Evolutionary conservation across 495 filamentous ascomycete species (phyloP).

Genomic region (Xylaria scruposa): DNA sequence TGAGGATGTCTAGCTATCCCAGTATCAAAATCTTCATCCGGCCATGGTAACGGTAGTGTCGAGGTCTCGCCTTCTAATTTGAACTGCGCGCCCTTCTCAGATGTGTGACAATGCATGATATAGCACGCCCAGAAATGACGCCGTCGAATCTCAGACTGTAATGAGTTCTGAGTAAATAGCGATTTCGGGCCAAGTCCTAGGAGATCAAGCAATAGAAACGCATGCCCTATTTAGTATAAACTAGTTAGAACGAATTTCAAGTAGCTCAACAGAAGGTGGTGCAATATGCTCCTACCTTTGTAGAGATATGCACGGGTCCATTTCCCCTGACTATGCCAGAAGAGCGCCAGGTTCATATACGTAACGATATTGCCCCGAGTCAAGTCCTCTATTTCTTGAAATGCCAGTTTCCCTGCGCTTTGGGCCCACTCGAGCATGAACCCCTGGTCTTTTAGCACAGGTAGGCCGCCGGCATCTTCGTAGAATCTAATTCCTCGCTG

Average conservation of each 20-base stretch:
- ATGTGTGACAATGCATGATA: constrained; percentile 16
- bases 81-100: neutral
- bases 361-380: neutral
- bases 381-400: constrained; percentile 9
- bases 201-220: constrained; percentile 18
- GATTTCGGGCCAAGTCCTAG: constrained; percentile 13
- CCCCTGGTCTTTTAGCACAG: constrained; percentile 8
- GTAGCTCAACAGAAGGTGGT: neutral
- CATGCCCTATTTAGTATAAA: neutral
- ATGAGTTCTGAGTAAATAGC: neutral
- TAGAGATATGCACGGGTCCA: constrained; percentile 1
- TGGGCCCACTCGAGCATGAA: constrained; percentile 13
- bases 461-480: neutral
- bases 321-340: constrained; percentile 7
- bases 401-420: constrained; percentile 9
- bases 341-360: neutral
- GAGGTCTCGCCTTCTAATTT: neutral
- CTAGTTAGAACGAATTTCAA: neutral
- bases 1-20: neutral
- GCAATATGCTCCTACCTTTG: constrained; percentile 1
- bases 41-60: neutral
- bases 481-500: neutral
- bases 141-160: constrained; percentile 17
- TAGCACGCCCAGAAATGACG: constrained; percentile 15
- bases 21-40: constrained; percentile 8